Evolutionary conservation across 257 asterid genomes (phyloP).

Genomic region (Nicotiana attenuata): DNA sequence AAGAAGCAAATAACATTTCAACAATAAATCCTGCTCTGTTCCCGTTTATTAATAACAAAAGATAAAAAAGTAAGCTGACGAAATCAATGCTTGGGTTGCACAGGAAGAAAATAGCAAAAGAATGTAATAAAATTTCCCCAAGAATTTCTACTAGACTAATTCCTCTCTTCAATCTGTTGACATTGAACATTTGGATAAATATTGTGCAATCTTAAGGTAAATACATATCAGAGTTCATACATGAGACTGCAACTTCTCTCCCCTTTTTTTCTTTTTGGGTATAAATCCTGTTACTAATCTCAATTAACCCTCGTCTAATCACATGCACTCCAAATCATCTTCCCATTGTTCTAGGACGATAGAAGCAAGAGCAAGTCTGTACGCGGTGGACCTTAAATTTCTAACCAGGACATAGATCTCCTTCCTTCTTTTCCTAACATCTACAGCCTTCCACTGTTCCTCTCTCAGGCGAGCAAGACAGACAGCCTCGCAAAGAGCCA

Average conservation of each 20-base stretch:
- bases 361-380: slow-evolving; percentile 82
- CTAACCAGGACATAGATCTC: slow-evolving; percentile 78
- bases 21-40: too few relatives aligned
- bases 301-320: slow-evolving; percentile 9
- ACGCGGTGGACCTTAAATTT: slow-evolving; percentile 84
- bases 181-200: too few relatives aligned
- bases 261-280: neutral
- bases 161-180: neutral
- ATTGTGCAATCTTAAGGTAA: neutral
- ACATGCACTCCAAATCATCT: slow-evolving; percentile 51
- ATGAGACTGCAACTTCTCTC: neutral
- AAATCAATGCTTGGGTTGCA: too few relatives aligned
- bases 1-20: too few relatives aligned
- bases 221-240: neutral
- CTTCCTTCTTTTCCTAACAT: slow-evolving; percentile 50
- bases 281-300: neutral
- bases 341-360: slow-evolving; percentile 69
- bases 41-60: too few relatives aligned
- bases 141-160: neutral
- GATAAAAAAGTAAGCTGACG: too few relatives aligned
- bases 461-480: slow-evolving; percentile 56
- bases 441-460: slow-evolving; percentile 62
- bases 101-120: too few relatives aligned
- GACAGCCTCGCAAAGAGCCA: slow-evolving; percentile 64
- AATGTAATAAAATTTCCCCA: neutral